Conservation (phyloP, 345 rosid species). For the Brassica nigra region DNA sequence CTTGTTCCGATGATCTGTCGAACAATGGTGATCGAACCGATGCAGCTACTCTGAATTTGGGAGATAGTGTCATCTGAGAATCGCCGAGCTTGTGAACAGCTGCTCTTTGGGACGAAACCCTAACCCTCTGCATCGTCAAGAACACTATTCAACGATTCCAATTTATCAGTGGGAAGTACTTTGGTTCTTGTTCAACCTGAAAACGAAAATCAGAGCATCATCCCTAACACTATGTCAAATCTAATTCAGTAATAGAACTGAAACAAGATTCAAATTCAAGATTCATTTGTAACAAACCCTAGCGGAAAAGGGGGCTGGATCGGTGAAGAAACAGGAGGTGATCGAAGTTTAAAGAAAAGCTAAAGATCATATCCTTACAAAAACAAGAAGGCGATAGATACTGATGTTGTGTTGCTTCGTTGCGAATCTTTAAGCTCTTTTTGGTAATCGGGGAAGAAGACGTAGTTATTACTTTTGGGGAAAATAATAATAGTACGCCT, state of each 20-base stretch:
- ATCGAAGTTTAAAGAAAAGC: background rate
- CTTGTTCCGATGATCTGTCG: constrained; percentile 55
- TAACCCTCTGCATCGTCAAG: constrained; percentile 76
- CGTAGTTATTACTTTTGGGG: constrained; percentile 3
- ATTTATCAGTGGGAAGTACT: background rate
- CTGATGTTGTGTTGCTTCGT: constrained; percentile 23
- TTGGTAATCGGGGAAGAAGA: constrained; percentile 23
- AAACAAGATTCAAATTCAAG: background rate
- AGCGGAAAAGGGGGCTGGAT: constrained; percentile 19
- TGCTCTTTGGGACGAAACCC: constrained; percentile 70
- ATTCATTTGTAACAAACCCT: constrained; percentile 12
- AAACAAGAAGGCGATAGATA: constrained; percentile 24
- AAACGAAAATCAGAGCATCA: constrained; percentile 8
- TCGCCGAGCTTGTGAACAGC: constrained; percentile 91
- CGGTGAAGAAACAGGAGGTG: background rate
- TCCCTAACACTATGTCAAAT: constrained; percentile 22
- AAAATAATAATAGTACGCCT: background rate
- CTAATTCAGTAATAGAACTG: constrained; percentile 7
- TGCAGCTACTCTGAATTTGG: constrained; percentile 72
- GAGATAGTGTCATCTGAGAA: constrained; percentile 80
- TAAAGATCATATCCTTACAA: constrained; percentile 32
- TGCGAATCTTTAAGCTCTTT: constrained; percentile 16
- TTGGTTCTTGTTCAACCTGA: constrained; percentile 28
- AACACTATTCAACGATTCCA: background rate
- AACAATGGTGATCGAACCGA: constrained; percentile 55